Base-by-base conservation (phyloP, 768 basidiomycete genomes). In the Suillus subluteus region DNA sequence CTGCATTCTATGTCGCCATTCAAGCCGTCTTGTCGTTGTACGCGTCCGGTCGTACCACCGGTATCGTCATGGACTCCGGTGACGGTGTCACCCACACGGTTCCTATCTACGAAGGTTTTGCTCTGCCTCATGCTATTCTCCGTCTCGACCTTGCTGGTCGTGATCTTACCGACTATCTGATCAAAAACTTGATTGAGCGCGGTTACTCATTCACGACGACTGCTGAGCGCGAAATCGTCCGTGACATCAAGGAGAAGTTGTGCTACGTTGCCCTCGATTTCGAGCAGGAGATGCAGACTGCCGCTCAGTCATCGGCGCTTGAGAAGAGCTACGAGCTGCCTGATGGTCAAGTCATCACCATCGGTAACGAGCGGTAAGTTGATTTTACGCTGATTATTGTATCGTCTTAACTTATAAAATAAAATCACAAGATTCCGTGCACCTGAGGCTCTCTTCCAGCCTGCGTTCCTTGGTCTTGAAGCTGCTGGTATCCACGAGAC, bases 1-100 rank as follows among this genome's bases (percentile, higher is more conserved):
- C 89, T 5, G 90, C 90, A 3, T 91, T 91, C 80, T 90, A 90
- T 79, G 88, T 91, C 64, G 82, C 87, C 67, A 89, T 91, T 74
- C 90, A 91, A 78, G 89, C 89, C 66, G 90, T 91, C 63, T 79
- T 91, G 59, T 90, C 90, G 21, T 77, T 95, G 50, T 96, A 96
- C 80, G 95, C 95, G 44, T 96, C 95, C 32, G 95, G 95, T 80
- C 91, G 95, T 79, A 97, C 95, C 43, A 97, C 96, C 50, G 91
- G 91, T 85, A 91, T 98, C 80, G 96, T 98, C 35, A 86, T 96
- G 74, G 96, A 98, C 81, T 97, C 96, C 26, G 95, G 95, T 75
- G 96, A 98, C 79, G 96, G 95, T 86, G 95, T 97, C 69, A 90
- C 92, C 64, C 95, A 98, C 86, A 95, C 93, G 37, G 96, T 98